Percentiles rank a stretch among this genome's conserved stretches.
These are phyloP conservation scores for Nemania serpens DNA, from an alignment of 2,329 filamentous ascomycete species.

Conservation along the genomic window DNA sequence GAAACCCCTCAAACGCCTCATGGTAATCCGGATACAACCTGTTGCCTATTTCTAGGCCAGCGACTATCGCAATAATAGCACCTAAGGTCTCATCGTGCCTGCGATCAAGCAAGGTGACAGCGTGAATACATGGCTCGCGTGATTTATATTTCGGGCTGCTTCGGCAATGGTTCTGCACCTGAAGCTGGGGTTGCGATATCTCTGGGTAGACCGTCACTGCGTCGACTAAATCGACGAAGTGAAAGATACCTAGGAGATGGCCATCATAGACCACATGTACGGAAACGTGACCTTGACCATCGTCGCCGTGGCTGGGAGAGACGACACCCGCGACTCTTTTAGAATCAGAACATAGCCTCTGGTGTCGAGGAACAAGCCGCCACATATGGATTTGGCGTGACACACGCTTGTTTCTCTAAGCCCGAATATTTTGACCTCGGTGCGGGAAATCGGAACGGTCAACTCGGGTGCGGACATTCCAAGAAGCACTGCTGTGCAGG, in stretches of 20 bases:
- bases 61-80: background rate
- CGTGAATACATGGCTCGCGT: background rate
- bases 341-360: background rate
- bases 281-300: slow-evolving; percentile 16
- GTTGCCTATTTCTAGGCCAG: background rate
- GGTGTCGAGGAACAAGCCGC: slow-evolving; percentile 5
- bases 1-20: too few species aligned
- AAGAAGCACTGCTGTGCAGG: slow-evolving; percentile 6
- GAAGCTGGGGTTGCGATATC: slow-evolving; percentile 1
- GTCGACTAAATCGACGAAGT: slow-evolving; percentile 8
- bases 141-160: slow-evolving; percentile 8
- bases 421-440: slow-evolving; percentile 1
- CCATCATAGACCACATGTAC: slow-evolving; percentile 15
- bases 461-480: slow-evolving; percentile 10
- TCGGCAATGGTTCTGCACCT: slow-evolving; percentile 6
- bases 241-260: slow-evolving; percentile 1
- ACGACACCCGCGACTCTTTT: slow-evolving; percentile 2
- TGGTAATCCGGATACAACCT: too few species aligned
- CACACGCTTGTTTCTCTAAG: slow-evolving; percentile 2
- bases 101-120: background rate
- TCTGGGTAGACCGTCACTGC: slow-evolving; percentile 18
- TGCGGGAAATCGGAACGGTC: slow-evolving; percentile 5
- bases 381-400: background rate
- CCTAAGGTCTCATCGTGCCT: slow-evolving; percentile 9
- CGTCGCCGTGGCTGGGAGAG: slow-evolving; percentile 8